Evolutionary conservation across 805 yeast genomes (phyloP), one percentile per base, ranked within the genome.

Genomic region (Zygosaccharomyces bailii): DNA sequence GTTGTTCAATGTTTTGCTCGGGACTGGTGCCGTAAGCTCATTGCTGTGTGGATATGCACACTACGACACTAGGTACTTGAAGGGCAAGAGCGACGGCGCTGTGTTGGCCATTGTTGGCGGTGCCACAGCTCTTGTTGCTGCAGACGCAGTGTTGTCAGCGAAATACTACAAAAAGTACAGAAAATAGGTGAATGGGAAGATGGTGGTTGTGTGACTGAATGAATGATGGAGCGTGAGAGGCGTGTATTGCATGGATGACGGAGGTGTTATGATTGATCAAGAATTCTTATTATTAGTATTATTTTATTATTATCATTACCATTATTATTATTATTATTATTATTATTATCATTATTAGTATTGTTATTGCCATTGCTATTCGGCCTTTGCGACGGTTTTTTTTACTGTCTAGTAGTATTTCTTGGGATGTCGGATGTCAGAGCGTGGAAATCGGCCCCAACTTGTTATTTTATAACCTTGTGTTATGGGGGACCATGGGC

Each of bases 101-200:
- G 76, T 78, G 24, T 73, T 75, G 44, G 59, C 73, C 27, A 76
- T 77, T 45, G 76, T 78, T 2, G 72, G 78, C 8, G 72, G 79
- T 27, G 66, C 76, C 29, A 71, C 79, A 13, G 83, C 80, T 4
- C 68, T 78, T 43, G 70, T 80, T 29, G 70, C 75, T 45, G 66
- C 75, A 42, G 85, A 82, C 59, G 79, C 77, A 2, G 70, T 65
- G 49, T 65, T 79, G 48, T 78, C 80, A 59, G 67, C 67, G 51
- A 73, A 70, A 54, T 77, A 72, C 62, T 80, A 79, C 58, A 24
- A 25, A 14, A 36, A 20, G 21, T 36, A 24, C 20, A 24, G 40
- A 10, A 36, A 36, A 24, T 36, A 10, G 20, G 19, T 13, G 32
- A 16, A 14, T 6, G 40, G n/a, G 20, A 13, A n/a, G 32, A 9